phyloP scores from a whole-genome alignment of 768 basidiomycete species.

The Hericium erinaceus region DNA sequence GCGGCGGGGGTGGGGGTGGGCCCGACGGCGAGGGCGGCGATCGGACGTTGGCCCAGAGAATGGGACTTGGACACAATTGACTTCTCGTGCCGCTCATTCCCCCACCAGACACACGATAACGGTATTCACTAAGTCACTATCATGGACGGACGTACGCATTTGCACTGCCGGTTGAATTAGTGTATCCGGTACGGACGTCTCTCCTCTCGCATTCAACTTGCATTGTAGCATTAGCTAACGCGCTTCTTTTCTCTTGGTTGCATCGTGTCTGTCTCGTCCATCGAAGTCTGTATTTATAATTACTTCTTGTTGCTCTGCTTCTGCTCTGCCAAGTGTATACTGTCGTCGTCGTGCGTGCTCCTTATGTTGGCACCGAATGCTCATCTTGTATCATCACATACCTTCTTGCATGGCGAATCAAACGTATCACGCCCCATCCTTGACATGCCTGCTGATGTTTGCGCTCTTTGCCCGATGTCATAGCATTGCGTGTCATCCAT shows the following conservation, averaged over 20 bases:
- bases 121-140: not conserved
- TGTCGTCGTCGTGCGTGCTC: conserved; percentile 6
- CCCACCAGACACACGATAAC: not conserved
- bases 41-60: conserved; percentile 79
- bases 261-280: conserved; percentile 8
- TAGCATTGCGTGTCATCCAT: too few species aligned
- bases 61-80: conserved; percentile 50
- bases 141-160: conserved; percentile 15
- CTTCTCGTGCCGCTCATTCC: not conserved
- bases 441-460: too few species aligned
- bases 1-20: conserved; percentile 24
- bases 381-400: too few species aligned
- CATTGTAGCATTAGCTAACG: conserved; percentile 25
- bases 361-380: not conserved
- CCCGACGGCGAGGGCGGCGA: conserved; percentile 35
- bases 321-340: conserved; percentile 22
- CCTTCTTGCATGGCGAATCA: too few species aligned
- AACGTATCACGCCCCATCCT: too few species aligned
- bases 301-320: conserved; percentile 16
- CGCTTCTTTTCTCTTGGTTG: conserved; percentile 7
- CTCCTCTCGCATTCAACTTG: conserved; percentile 3
- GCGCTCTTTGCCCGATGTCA: too few species aligned
- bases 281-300: conserved; percentile 26
- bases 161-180: conserved; percentile 15
- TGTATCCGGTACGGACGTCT: conserved; percentile 29